Base-by-base conservation (phyloP, 1,139 yeast species). In the Nadsonia starkeyi-henricii region DNA sequence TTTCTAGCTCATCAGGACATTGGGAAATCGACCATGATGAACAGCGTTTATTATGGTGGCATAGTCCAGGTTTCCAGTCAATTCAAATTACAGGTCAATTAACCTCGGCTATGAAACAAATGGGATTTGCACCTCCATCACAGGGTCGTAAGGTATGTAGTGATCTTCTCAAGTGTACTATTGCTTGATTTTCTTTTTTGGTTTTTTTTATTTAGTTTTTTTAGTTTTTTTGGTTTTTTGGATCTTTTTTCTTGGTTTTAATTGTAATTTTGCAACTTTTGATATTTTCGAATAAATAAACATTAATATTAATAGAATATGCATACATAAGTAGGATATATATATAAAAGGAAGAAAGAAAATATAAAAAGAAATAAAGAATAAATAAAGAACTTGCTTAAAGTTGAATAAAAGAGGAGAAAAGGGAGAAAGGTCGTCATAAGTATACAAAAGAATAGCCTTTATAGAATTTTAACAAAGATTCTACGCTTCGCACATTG, bases 21-120 rank as follows among this genome's bases (percentile, higher is more conserved):
- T 74, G 78, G 54, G 68, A 69, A 47, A 74, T 73, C 53, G 75
- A 79, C 55, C 69, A 69, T 12, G 62, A 68, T 3, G 63, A 69
- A 20, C 85, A 81, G 54, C 67, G 78, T 44, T 60, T 86, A 50
- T 79, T 76, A 56, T 86, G 96, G 96, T 71, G 71, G 58, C 93
- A 84, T 59, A 28, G 9, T 43, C 43, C 42, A 21, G 49, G 49
- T 2, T 41, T 42, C 5, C 49, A 47, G 26, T 43, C 41, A 23
- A 39, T 47, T 17, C 49, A 47, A 20, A 44, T 47, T 19, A 44
- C 41, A 36, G 49, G 49, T 2, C 39, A 33, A 33, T 15, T 33
- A 7, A 33, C 39, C 4, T 5, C 39, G 12, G 4, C 39, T 15
- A 9, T 33, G 39, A 33, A 33, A 15, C 4, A 15, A 8, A 33